phyloP scores from a whole-genome alignment of 768 basidiomycete genomes.

The Hygrophorus pudorinus region DNA sequence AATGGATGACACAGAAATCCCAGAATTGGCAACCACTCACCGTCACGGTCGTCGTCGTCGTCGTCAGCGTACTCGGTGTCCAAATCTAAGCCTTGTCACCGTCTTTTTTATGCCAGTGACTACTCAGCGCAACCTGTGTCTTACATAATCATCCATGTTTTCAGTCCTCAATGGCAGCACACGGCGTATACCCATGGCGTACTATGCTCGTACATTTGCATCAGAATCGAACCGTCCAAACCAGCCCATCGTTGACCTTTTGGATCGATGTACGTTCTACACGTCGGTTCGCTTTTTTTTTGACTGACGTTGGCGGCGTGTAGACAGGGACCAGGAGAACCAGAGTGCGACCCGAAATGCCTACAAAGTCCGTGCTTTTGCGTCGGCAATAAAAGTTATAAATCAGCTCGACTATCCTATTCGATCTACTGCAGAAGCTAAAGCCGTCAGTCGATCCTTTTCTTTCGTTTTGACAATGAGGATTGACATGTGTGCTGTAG shows the following conservation, averaged over 20 bases:
- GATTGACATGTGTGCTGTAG: no score
- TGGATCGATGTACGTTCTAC: constrained; percentile 29
- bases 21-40: no score
- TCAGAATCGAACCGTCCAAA: constrained; percentile 18
- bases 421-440: constrained; percentile 31
- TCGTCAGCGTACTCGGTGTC: not conserved
- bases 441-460: constrained; percentile 18
- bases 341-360: constrained; percentile 23
- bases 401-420: constrained; percentile 31
- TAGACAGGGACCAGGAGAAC: constrained; percentile 37
- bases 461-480: no score
- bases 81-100: not conserved
- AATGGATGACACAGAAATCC: no score
- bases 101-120: not conserved
- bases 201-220: not conserved
- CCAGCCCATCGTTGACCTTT: constrained; percentile 27
- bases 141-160: constrained; percentile 1
- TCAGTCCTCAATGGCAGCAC: not conserved
- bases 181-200: not conserved
- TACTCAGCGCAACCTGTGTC: not conserved
- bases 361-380: constrained; percentile 43
- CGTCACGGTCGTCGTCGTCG: no score
- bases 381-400: constrained; percentile 35
- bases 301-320: constrained; percentile 23
- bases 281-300: not conserved